Evolutionary conservation across 257 asterid species (phyloP), one percentile per base, ranked within the genome.

Genomic region (Fraxinus cuspidata): DNA sequence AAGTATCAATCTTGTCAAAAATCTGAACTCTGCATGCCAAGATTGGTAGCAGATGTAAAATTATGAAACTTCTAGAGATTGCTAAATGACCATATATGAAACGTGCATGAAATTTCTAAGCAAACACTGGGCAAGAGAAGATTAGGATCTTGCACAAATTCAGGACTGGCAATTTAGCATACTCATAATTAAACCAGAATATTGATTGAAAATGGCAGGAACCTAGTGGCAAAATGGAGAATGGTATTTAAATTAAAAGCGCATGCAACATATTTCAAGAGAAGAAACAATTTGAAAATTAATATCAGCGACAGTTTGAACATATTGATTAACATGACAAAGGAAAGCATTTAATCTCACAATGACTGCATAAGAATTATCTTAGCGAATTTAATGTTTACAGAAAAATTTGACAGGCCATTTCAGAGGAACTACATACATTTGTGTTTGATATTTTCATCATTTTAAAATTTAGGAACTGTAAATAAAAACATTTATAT

Each of bases 1-100:
- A 85, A 96, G 98, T 89, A 96, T 93, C 86, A 96, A 84, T 86
- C 99, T 89, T 84, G 87, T 93, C 91, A 95, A 84, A 83, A 93
- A 96, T 87, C 91, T 89, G 89, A 96, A 96, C 80, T 90, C 99
- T 96, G 96, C 94, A 89, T 69, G 79, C 56, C 58, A 85, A 83
- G 70, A 81, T 83, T 40, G 78, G 75, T 32, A 44, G 71, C 74
- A 79, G 51, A 66, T 51, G 42, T 72, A 65, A 70, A 21, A 47
- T 65, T 51, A 70, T 42, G 37, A 10, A 53, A 70, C 69, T n/a
- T 60, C 67, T 28, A 38, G 72, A 71, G 73, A 58, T 35, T 68
- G 65, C 76, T 67, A 73, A 25, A 51, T 74, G 81, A 34, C 42
- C 29, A 49, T 28, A 40, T 23, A 66, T 49, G 58, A 23, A 53